Evolutionary conservation across 257 asterid genomes (phyloP), one percentile per base, ranked within the genome.

Genomic region (Ajuga chamaepitys): DNA sequence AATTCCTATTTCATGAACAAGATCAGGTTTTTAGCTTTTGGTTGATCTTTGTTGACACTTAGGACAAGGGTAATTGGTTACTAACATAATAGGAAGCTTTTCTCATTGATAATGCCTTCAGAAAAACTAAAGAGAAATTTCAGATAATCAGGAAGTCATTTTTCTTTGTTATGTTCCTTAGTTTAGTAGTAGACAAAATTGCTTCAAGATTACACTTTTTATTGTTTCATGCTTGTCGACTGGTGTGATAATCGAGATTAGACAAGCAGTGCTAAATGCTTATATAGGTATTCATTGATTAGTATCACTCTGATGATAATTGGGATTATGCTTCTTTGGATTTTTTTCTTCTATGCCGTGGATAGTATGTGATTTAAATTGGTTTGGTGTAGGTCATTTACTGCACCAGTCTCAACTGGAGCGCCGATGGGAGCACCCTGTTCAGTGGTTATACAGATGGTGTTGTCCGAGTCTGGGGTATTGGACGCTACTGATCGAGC

Each of bases 361-460:
- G 28, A 53, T 6, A 12, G 12, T 34, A 8, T 7, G 12, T 38
- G 64, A 28, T 63, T 22, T 34, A 37, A 4, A n/a, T 64, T 55
- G 21, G 44, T 22, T 9, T 34, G 40, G 55, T 75, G 66, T 76
- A 91, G 98, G 67, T 88, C 37, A 82, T 80, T 17, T 85, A 83
- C 79, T 91, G 98, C 82, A 91, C 98, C 78, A 66, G 98, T 74
- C 82, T 91, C 73, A 82, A 45, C 80, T 91, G 98, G 98, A 88
- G 95, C 60, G 88, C 88, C 0, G 98, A 91, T 74, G 98, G 98
- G 59, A 85, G 92, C 82, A 91, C 95, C 16, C 92, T 91, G 21
- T 91, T 80, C 79, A 91, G 98, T 28, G 98, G 98, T 13, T 91
- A 88, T 70, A 91, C 98, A 0, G 98, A 91, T 14, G 98, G 98